These are phyloP conservation scores for Lachancea waltii DNA, from an alignment of 805 yeast species.

Conservation along the genomic window DNA sequence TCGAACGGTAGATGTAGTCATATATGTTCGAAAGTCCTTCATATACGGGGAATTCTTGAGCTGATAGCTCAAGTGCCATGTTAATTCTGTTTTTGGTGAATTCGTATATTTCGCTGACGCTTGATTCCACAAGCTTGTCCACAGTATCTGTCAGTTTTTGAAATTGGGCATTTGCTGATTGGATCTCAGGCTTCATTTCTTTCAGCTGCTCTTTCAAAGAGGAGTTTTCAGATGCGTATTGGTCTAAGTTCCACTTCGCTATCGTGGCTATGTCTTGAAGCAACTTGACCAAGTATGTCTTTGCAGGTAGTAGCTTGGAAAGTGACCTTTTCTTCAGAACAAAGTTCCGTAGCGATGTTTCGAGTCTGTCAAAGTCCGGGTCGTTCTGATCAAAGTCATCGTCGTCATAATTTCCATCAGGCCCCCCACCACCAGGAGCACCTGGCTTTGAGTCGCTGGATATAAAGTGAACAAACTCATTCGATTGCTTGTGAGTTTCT, in stretches of 20 bases:
- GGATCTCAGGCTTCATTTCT: constrained; percentile 58
- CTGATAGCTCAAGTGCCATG: constrained; percentile 40
- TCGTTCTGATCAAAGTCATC: constrained; percentile 34
- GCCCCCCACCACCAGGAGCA: constrained; percentile 35
- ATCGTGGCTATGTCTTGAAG: constrained; percentile 57
- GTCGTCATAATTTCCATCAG: constrained; percentile 26
- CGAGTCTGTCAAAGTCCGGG: constrained; percentile 77
- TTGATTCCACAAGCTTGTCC: constrained; percentile 54
- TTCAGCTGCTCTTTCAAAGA: constrained; percentile 44
- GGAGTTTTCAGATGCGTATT: constrained; percentile 45
- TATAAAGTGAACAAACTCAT: constrained; percentile 91
- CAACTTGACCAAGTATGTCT: constrained; percentile 70
- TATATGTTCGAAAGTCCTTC: constrained; percentile 58
- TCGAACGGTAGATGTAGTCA: constrained; percentile 64
- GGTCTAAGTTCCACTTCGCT: constrained; percentile 55
- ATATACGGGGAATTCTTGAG: constrained; percentile 38
- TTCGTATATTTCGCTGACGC: constrained; percentile 53
- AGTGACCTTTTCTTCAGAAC: constrained; percentile 82
- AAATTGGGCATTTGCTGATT: constrained; percentile 46
- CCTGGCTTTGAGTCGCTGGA: constrained; percentile 49
- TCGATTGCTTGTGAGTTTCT: constrained; percentile 79
- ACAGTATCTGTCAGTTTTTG: constrained; percentile 50
- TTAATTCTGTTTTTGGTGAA: constrained; percentile 49
- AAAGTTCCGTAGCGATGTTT: constrained; percentile 77
- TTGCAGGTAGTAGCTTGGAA: constrained; percentile 88